Conservation (phyloP, 2,329 filamentous ascomycete genomes). For the Pseudogymnoascus sp. region DNA sequence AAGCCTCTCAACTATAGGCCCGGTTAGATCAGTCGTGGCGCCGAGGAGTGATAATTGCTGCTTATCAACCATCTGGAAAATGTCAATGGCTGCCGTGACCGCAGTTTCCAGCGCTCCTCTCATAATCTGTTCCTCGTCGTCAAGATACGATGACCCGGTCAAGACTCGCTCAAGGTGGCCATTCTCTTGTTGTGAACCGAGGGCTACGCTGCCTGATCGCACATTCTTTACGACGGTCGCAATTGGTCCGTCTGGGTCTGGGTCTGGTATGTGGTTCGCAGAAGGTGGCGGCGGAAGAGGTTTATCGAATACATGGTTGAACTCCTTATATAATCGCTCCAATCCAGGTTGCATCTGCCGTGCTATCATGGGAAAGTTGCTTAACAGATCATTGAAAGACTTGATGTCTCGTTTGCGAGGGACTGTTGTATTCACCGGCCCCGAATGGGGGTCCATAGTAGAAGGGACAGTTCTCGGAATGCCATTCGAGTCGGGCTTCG, state of each 20-base stretch:
- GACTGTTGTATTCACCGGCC: slow-evolving; percentile 27
- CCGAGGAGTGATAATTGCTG: slow-evolving; percentile 87
- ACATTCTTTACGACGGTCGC: slow-evolving; percentile 47
- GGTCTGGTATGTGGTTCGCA: slow-evolving; percentile 51
- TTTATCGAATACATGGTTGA: slow-evolving; percentile 68
- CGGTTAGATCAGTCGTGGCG: slow-evolving; percentile 87
- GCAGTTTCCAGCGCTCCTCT: slow-evolving; percentile 82
- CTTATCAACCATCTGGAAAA: slow-evolving; percentile 93
- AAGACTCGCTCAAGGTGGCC: slow-evolving; percentile 23
- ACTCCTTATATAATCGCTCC: slow-evolving; percentile 84
- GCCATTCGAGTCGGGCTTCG: slow-evolving; percentile 9
- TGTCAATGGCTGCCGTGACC: slow-evolving; percentile 85
- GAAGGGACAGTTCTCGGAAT: slow-evolving; percentile 14
- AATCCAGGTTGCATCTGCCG: slow-evolving; percentile 91
- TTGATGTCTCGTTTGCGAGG: slow-evolving; percentile 83
- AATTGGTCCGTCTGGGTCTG: slow-evolving; percentile 49
- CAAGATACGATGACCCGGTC: slow-evolving; percentile 48
- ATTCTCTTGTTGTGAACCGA: slow-evolving; percentile 18
- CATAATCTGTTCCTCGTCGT: slow-evolving; percentile 89
- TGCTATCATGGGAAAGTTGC: slow-evolving; percentile 90
- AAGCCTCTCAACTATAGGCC: slow-evolving; percentile 81
- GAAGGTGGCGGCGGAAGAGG: slow-evolving; percentile 71
- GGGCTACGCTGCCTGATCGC: slow-evolving; percentile 41
- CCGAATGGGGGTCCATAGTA: slow-evolving; percentile 4
- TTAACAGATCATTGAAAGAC: slow-evolving; percentile 81